A percentile compares a stretch with the other conserved stretches of the same genome.
These are phyloP conservation scores for Malbranchea zuffiana DNA, from an alignment of 2,329 filamentous ascomycete genomes.

Conservation along the genomic window DNA sequence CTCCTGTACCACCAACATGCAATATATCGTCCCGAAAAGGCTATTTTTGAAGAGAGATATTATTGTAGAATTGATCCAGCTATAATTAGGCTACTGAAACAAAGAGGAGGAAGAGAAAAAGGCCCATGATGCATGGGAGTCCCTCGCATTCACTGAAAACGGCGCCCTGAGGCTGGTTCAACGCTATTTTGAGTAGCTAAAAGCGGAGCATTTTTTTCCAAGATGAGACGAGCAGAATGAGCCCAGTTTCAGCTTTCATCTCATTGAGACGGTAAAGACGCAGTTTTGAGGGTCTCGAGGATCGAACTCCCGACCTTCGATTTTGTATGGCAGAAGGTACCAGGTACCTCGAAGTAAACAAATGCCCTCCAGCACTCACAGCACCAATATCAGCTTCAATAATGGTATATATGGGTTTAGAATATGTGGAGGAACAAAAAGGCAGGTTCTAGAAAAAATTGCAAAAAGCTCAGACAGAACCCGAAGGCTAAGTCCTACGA, in stretches of 20 bases:
- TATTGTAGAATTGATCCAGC: background rate
- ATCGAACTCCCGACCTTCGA: slow-evolving; percentile 3
- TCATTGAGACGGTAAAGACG: background rate
- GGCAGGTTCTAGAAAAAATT: too few species aligned
- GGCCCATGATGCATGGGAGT: too few species aligned
- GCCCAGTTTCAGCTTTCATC: background rate
- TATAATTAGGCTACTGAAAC: background rate
- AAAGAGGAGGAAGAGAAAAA: too few species aligned
- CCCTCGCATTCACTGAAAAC: too few species aligned
- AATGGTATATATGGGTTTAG: too few species aligned
- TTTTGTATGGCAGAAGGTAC: too few species aligned
- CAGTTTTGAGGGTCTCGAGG: background rate
- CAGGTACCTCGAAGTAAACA: too few species aligned
- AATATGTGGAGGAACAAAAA: too few species aligned
- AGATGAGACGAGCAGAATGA: background rate
- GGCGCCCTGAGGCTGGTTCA: too few species aligned
- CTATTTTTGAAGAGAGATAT: background rate
- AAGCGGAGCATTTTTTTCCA: background rate
- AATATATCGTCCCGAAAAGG: background rate
- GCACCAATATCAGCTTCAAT: too few species aligned
- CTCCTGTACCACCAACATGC: background rate
- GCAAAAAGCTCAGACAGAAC: slow-evolving; percentile 7
- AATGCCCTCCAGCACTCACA: too few species aligned
- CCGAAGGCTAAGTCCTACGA: slow-evolving; percentile 4
- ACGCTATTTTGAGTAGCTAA: too few species aligned